Percentiles rank a stretch among this genome's conserved stretches.
Conservation (phyloP, 2,329 filamentous ascomycete genomes). For the Akanthomyces uredinophilus region DNA sequence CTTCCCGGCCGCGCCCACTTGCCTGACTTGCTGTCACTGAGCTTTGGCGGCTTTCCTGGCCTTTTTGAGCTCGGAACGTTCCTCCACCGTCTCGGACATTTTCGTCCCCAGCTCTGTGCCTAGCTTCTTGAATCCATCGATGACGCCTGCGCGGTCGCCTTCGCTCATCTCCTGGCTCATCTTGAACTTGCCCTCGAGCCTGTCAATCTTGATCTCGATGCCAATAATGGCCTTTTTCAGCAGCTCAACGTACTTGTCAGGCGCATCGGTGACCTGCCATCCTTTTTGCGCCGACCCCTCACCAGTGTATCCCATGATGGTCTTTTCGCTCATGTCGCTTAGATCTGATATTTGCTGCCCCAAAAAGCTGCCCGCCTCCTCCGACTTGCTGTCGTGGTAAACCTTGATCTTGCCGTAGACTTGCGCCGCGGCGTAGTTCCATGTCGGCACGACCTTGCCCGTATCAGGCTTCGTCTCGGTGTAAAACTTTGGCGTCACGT, state of each 20-base stretch:
- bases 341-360: constrained; percentile 48
- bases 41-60: constrained; percentile 6
- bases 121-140: constrained; percentile 45
- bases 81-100: constrained; percentile 7
- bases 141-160: constrained; percentile 52
- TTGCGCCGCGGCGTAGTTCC: constrained; percentile 64
- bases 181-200: constrained; percentile 58
- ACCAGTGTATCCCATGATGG: constrained; percentile 48
- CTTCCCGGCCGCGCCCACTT: not conserved
- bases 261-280: constrained; percentile 57
- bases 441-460: constrained; percentile 65
- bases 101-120: constrained; percentile 7
- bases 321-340: constrained; percentile 43
- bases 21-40: not conserved
- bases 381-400: constrained; percentile 43
- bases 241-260: constrained; percentile 49
- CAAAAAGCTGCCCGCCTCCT: constrained; percentile 44
- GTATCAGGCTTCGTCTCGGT: constrained; percentile 57
- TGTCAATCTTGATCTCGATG: constrained; percentile 52
- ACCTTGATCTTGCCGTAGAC: constrained; percentile 54
- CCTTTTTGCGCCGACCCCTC: constrained; percentile 27
- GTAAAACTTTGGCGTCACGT: constrained; percentile 66
- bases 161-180: constrained; percentile 57
- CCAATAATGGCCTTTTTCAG: constrained; percentile 56
- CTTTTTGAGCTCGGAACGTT: constrained; percentile 10